A percentile compares a stretch with the other conserved stretches of the same genome.
Conservation (phyloP, 192 early-diverging fungal genomes). For the Helicostylum pulchrum region DNA sequence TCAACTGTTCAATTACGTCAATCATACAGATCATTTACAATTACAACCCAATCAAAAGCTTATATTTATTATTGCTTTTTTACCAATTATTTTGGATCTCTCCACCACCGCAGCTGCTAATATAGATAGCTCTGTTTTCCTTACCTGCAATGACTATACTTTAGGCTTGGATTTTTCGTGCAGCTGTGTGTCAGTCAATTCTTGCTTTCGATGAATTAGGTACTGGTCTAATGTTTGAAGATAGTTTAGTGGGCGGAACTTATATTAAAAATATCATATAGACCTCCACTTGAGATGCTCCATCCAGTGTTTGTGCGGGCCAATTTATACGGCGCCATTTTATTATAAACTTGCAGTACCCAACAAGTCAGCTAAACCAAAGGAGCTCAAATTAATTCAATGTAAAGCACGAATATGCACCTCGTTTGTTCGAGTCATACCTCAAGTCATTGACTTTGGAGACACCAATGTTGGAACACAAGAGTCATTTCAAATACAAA, state of each 20-base stretch:
- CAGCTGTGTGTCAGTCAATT: slow-evolving; percentile 80
- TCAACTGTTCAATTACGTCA: slow-evolving; percentile 91
- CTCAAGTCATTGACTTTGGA: slow-evolving; percentile 86
- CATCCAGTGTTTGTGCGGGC: slow-evolving; percentile 64
- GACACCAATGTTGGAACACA: slow-evolving; percentile 90
- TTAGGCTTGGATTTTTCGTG: slow-evolving; percentile 58
- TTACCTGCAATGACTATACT: slow-evolving; percentile 60
- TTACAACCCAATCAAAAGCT: slow-evolving; percentile 64
- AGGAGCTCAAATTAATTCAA: slow-evolving; percentile 75
- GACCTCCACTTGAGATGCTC: slow-evolving; percentile 59
- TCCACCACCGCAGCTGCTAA: slow-evolving; percentile 45
- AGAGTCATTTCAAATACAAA: slow-evolving; percentile 78
- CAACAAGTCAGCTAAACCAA: slow-evolving; percentile 35
- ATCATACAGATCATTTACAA: slow-evolving; percentile 66
- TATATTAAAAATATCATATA: slow-evolving; percentile 85
- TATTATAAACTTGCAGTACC: slow-evolving; percentile 64
- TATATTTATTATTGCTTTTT: slow-evolving; percentile 76
- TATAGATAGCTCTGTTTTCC: slow-evolving; percentile 81
- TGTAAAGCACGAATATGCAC: slow-evolving; percentile 90
- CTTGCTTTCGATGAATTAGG: slow-evolving; percentile 90
- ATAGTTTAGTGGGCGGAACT: slow-evolving; percentile 81
- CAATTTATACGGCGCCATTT: slow-evolving; percentile 66
- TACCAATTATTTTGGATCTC: slow-evolving; percentile 45
- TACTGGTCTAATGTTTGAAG: slow-evolving; percentile 89
- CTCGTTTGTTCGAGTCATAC: slow-evolving; percentile 82